Conservation (phyloP, 2,329 filamentous ascomycete genomes). For the Colletotrichum sp. region DNA sequence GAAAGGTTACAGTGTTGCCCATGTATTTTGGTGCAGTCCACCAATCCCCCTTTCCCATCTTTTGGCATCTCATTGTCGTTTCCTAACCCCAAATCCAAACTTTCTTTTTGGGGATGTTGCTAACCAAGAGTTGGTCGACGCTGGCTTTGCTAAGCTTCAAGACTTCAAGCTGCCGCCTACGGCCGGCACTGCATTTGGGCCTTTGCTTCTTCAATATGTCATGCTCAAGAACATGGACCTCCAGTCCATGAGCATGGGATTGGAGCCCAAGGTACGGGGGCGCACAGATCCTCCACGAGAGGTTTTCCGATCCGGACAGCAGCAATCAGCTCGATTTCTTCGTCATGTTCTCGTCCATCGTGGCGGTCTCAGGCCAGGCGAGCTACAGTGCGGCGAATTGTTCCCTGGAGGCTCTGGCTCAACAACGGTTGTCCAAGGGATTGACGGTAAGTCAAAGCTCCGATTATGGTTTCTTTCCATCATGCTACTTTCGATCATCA, state of each 20-base stretch:
- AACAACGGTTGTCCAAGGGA: conserved; percentile 30
- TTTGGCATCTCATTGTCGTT: too few relatives aligned
- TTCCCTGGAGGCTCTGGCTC: conserved; percentile 43
- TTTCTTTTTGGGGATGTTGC: not conserved
- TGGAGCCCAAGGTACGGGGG: conserved; percentile 40
- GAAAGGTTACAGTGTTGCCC: conserved; percentile 8
- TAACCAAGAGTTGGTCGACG: conserved; percentile 18
- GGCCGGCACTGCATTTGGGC: conserved; percentile 45
- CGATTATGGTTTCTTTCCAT: not conserved
- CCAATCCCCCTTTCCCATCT: not conserved
- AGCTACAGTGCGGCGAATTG: conserved; percentile 47
- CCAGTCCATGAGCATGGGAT: conserved; percentile 19
- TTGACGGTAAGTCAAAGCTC: conserved; percentile 32
- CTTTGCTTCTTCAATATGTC: conserved; percentile 48
- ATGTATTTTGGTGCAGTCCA: not conserved
- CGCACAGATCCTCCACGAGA: conserved; percentile 30
- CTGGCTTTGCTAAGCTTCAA: conserved; percentile 16
- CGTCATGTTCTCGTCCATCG: conserved; percentile 33
- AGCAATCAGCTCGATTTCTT: conserved; percentile 38
- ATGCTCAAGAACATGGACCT: conserved; percentile 32
- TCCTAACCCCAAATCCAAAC: not conserved
- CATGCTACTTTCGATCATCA: too few relatives aligned
- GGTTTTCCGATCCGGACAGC: conserved; percentile 27
- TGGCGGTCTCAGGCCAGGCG: conserved; percentile 38
- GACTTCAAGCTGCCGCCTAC: conserved; percentile 33